Conservation (phyloP, 2,329 filamentous ascomycete genomes). For the Dactylellina parvicollis region DNA sequence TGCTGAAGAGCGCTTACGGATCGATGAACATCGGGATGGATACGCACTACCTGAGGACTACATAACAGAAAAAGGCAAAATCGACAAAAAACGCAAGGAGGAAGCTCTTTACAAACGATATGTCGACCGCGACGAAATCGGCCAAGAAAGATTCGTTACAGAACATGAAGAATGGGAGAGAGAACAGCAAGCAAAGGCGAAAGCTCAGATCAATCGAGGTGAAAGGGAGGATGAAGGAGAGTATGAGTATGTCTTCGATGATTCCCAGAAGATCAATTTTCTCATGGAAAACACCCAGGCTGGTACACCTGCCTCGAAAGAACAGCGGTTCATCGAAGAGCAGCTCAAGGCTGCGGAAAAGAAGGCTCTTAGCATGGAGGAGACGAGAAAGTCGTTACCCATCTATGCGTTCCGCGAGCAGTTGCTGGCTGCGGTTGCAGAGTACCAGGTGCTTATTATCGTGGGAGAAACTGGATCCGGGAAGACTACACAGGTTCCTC, state of each 20-base stretch:
- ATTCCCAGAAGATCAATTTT: conserved; percentile 87
- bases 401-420: conserved; percentile 88
- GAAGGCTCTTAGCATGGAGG: conserved; percentile 86
- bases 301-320: conserved; percentile 74
- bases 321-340: conserved; percentile 80
- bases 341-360: conserved; percentile 89
- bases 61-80: conserved; percentile 90
- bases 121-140: conserved; percentile 84
- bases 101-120: conserved; percentile 90
- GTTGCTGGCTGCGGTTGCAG: conserved; percentile 83
- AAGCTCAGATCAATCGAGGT: conserved; percentile 70
- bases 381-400: conserved; percentile 87
- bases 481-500: conserved; percentile 94
- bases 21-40: conserved; percentile 91
- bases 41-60: conserved; percentile 95
- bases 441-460: conserved; percentile 88
- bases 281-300: conserved; percentile 80
- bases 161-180: conserved; percentile 97
- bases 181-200: conserved; percentile 87
- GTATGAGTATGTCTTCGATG: conserved; percentile 93
- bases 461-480: conserved; percentile 95
- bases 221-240: conserved; percentile 81
- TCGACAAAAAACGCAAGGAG: conserved; percentile 85
- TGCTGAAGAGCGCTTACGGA: conserved; percentile 82
- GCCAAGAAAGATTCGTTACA: conserved; percentile 87